Evolutionary conservation across 306 rosid species (phyloP), one percentile per base, ranked within the genome.

Genomic region (Pterocarpus macrocarpus): DNA sequence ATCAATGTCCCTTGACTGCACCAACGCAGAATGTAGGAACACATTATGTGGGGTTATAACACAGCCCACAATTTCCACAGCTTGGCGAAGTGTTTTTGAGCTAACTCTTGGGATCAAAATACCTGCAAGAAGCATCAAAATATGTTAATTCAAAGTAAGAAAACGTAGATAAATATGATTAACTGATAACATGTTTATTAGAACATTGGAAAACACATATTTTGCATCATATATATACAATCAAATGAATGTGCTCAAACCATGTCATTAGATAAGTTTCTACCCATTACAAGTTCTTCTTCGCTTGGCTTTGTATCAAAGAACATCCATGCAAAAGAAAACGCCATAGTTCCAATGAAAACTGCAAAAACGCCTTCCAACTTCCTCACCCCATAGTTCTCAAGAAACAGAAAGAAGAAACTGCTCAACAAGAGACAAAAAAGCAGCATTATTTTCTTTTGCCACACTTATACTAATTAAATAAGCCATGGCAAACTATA

Each of bases 291-390:
- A 81, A 87, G 84, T 73, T 87, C 87, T 84, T 77, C 82, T 77
- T 76, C 79, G 38, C 28, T 69, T 32, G 90, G 87, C 13, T 77
- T 81, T 62, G 90, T 87, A 39, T 84, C 84, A 33, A 83, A 22
- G 84, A 87, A 87, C 90, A 87, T 87, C 90, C 90, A 87, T 8
- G 90, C 90, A 73, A 87, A 87, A 38, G 90, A 55, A 47, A 87
- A 72, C 9, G 69, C 87, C 87, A 87, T 87, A 3, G 87, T 87
- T 69, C 87, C 86, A 49, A 87, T 56, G 73, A 87, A 87, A 47
- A 87, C 44, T 41, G 90, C 87, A 34, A 87, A 87, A 56, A 87
- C 82, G 4, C 90, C 87, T 87, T 87, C 90, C 33, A 87, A 66
- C 85, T 87, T 87, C 79, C 90, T 81, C n/a, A 81, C 87, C 55